A percentile compares a stretch with the other conserved stretches of the same genome.
Conservation (phyloP, 331 rosid species). For the Acacia pycnantha region DNA sequence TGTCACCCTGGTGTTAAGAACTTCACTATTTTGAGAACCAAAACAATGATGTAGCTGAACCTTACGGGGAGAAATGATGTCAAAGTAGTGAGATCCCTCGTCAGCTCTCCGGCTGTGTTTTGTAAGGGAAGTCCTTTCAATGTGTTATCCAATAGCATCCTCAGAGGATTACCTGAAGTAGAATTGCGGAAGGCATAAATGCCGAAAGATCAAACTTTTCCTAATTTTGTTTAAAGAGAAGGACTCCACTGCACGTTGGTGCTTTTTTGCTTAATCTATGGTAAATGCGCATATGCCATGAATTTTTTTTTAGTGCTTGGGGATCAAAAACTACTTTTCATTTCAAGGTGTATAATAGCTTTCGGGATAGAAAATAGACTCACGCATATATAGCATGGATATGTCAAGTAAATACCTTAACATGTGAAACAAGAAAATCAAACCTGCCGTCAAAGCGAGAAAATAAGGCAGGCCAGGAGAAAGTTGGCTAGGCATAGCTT, state of each 20-base stretch:
- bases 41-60: slow-evolving; percentile 25
- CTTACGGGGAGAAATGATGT: slow-evolving; percentile 72
- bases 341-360: not conserved
- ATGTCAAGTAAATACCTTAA: not conserved
- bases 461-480: slow-evolving; percentile 51
- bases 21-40: not conserved
- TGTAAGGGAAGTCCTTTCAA: slow-evolving; percentile 55
- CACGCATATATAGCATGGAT: slow-evolving; percentile 8
- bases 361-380: not conserved
- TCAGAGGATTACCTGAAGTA: slow-evolving; percentile 54
- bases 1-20: not conserved
- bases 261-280: not conserved
- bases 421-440: slow-evolving; percentile 23
- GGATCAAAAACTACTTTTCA: not conserved
- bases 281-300: no score
- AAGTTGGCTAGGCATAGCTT: slow-evolving; percentile 50
- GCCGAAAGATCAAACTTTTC: not conserved
- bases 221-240: slow-evolving; percentile 21
- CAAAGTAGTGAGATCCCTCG: slow-evolving; percentile 51
- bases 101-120: slow-evolving; percentile 48
- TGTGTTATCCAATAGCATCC: slow-evolving; percentile 42
- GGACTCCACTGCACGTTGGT: not conserved
- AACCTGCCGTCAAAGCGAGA: slow-evolving; percentile 63
- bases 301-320: slow-evolving; percentile 1
- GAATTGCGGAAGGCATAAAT: not conserved